A percentile compares a stretch with the other conserved stretches of the same genome.
Evolutionary conservation across 2,329 filamentous ascomycete species (phyloP).

Genomic region (Aspergillus persii): DNA sequence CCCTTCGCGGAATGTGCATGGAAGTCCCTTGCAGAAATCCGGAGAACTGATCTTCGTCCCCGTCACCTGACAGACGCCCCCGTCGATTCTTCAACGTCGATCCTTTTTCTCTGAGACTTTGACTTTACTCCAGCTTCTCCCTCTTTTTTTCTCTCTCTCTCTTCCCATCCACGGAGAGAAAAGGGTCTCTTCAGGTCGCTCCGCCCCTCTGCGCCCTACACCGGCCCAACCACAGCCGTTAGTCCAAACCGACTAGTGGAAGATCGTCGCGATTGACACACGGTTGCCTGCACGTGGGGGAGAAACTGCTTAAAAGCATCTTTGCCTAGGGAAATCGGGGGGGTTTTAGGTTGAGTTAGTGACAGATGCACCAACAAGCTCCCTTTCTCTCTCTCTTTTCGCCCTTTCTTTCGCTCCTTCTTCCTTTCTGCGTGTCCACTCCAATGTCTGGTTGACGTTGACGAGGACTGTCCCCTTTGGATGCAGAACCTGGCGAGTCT

Average conservation of each 20-base stretch:
- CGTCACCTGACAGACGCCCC: neutral
- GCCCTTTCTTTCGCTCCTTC: neutral
- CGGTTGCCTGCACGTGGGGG: slow-evolving; percentile 1
- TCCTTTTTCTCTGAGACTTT: neutral
- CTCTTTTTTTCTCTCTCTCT: neutral
- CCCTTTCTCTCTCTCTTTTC: neutral
- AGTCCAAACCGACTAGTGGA: slow-evolving; percentile 2
- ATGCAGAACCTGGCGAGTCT: neutral
- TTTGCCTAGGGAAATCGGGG: neutral
- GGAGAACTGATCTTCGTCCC: no score
- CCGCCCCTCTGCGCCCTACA: neutral
- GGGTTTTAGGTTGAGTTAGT: neutral
- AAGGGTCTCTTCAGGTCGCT: neutral
- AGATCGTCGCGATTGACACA: slow-evolving; percentile 2
- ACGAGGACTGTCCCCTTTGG: neutral
- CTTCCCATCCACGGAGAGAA: neutral
- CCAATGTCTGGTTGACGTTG: neutral
- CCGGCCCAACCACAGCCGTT: neutral
- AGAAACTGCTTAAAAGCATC: neutral
- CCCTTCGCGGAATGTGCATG: no score
- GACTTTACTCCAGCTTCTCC: neutral
- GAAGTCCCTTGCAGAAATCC: no score
- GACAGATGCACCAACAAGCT: neutral
- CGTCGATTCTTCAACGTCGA: neutral
- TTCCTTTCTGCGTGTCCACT: neutral